Evolutionary conservation across 768 basidiomycete species (phyloP).

Genomic region (Lentinula boryana): DNA sequence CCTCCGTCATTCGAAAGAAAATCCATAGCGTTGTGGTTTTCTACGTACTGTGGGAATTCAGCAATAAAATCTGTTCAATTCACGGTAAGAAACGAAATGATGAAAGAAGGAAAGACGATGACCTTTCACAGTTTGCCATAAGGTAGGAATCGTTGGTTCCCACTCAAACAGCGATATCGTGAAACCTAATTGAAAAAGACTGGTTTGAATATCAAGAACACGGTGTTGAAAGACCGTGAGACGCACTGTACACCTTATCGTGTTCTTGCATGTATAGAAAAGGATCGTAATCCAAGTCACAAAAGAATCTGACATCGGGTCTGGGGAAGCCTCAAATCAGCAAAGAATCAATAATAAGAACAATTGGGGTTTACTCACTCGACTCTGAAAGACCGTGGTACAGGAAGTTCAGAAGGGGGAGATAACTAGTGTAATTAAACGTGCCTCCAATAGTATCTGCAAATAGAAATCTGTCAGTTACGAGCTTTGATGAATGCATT

Average conservation of each 20-base stretch:
- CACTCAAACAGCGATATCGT: slow-evolving; percentile 78
- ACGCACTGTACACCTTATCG: slow-evolving; percentile 41
- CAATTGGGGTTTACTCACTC: slow-evolving; percentile 46
- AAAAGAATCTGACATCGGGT: slow-evolving; percentile 64
- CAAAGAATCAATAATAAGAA: background rate
- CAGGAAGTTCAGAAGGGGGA: background rate
- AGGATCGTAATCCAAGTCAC: slow-evolving; percentile 58
- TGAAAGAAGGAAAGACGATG: background rate
- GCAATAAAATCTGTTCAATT: slow-evolving; percentile 54
- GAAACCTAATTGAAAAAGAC: slow-evolving; percentile 45
- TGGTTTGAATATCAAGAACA: background rate
- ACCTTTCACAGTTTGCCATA: slow-evolving; percentile 77
- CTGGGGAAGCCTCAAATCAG: slow-evolving; percentile 24
- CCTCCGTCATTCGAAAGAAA: slow-evolving; percentile 73
- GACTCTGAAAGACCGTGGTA: slow-evolving; percentile 37
- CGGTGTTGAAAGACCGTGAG: background rate
- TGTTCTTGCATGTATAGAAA: slow-evolving; percentile 58
- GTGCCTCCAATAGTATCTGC: slow-evolving; percentile 70
- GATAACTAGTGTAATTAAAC: slow-evolving; percentile 6
- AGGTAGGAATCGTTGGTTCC: slow-evolving; percentile 69
- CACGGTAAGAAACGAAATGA: no score
- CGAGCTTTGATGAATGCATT: background rate
- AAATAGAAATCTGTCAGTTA: background rate
- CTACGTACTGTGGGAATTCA: slow-evolving; percentile 54
- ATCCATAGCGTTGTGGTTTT: slow-evolving; percentile 59